Conservation (phyloP, 345 rosid species). For the Nephelium lappaceum region DNA sequence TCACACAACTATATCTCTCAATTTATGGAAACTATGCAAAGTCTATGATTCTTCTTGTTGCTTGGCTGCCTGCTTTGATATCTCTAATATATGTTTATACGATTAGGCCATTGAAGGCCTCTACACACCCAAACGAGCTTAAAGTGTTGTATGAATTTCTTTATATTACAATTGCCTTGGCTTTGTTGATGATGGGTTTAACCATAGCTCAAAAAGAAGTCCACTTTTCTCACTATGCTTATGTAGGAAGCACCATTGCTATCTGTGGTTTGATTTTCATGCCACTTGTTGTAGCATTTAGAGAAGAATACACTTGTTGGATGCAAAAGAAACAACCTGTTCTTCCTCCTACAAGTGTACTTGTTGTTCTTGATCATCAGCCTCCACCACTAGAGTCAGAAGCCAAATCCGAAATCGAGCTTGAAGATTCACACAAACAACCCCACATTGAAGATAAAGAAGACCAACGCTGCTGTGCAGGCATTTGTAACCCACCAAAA, state of each 20-base stretch:
- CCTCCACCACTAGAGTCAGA: background rate
- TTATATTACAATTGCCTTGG: conserved; percentile 55
- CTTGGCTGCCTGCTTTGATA: conserved; percentile 55
- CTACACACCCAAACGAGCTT: conserved; percentile 47
- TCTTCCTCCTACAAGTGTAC: background rate
- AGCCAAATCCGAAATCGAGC: background rate
- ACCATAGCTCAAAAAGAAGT: conserved; percentile 44
- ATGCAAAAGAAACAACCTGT: conserved; percentile 15
- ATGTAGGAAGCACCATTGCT: conserved; percentile 40
- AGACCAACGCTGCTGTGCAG: conserved; percentile 35
- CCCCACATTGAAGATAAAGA: background rate
- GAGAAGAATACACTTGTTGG: conserved; percentile 51
- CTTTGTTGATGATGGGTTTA: conserved; percentile 50
- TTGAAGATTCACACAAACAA: background rate
- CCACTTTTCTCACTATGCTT: conserved; percentile 35
- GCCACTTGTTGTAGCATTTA: conserved; percentile 45
- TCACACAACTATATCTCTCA: conserved; percentile 50
- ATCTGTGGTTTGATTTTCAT: conserved; percentile 45
- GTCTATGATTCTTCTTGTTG: conserved; percentile 55
- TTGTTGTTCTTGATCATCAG: background rate
- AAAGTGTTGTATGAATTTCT: conserved; percentile 53
- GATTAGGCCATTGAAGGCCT: conserved; percentile 43
- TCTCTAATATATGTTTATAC: conserved; percentile 48
- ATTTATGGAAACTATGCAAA: conserved; percentile 42
- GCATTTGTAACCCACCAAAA: conserved; percentile 46